Evolutionary conservation across 2,329 filamentous ascomycete species (phyloP).

Genomic region (Cordyceps pruinosa): DNA sequence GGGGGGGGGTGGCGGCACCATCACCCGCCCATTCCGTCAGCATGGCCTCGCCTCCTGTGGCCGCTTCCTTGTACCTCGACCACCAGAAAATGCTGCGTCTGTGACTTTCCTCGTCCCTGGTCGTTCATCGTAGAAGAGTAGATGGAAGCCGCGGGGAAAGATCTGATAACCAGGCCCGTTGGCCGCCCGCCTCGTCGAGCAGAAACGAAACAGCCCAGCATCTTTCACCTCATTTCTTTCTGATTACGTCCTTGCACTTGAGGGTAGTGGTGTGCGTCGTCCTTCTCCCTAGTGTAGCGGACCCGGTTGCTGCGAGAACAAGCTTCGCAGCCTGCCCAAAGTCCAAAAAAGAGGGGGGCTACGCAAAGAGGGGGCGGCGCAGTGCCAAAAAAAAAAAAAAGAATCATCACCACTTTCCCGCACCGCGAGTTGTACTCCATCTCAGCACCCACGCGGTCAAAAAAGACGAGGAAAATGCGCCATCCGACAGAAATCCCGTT

Average conservation of each 20-base stretch:
- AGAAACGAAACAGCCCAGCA: too few relatives aligned
- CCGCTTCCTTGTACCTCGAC: constrained; percentile 4
- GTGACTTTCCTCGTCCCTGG: background rate
- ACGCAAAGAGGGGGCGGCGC: too few relatives aligned
- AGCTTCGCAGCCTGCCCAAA: background rate
- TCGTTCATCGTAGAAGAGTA: background rate
- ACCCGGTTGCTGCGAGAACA: constrained; percentile 1
- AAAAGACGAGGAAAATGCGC: constrained; percentile 21
- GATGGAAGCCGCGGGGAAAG: background rate
- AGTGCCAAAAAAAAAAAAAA: background rate
- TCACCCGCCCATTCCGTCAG: constrained; percentile 1
- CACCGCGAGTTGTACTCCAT: constrained; percentile 13
- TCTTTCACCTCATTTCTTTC: constrained; percentile 6
- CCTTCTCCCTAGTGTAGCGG: background rate
- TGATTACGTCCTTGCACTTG: constrained; percentile 2
- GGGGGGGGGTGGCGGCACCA: background rate
- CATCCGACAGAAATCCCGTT: background rate
- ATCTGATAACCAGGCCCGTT: constrained; percentile 8
- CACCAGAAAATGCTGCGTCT: background rate
- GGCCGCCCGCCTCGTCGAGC: background rate
- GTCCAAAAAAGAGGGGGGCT: constrained; percentile 6
- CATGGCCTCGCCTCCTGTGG: background rate
- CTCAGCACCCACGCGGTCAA: constrained; percentile 17
- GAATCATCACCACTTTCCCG: constrained; percentile 9
- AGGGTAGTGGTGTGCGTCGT: constrained; percentile 5